Base-by-base conservation (phyloP, 2,329 filamentous ascomycete genomes). In the Cordyceps pruinosa region DNA sequence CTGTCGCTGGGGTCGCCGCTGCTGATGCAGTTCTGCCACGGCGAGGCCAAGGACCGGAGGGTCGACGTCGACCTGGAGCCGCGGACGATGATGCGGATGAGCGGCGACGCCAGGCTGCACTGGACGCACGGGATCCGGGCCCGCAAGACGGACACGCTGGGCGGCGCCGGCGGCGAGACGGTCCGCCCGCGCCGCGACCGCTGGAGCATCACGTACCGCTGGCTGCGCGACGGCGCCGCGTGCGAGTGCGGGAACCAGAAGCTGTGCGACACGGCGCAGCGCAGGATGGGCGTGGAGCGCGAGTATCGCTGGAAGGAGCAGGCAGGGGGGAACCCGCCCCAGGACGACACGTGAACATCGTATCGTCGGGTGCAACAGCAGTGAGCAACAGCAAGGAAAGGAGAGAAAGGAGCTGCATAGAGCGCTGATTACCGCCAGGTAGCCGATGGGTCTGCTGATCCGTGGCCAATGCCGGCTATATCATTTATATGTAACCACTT, bases 121-220 rank as follows among this genome's bases (percentile, higher is more conserved):
- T 82, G 78, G 78, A 81, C 78, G 13, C 80, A 83, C 61, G 77
- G 75, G 0, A 82, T 83, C 60, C 74, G 75, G 61, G 73, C 78
- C 57, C 72, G 79, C 49, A 82, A 80, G 64, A 82, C 75, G 4
- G 79, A 82, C 57, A 68, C 66, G 0, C 58, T 81, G 1, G 17
- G 67, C 0, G 78, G 81, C 60, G 78, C 80, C 1, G 17, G 67
- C 0, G 78, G 81, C 60, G 78, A 76, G 0, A 73, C 69, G 2
- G 70, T 78, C 2, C 69, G 79, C 5, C 58, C 61, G 35, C 68
- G 79, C 0, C 62, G 59, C 2, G 70, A 80, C 30, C 70, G 79
- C 7, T 82, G 79, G 79, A 82, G 79, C 62, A 72, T 82, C 44
- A 82, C 79, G 2, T 82, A 79, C 62, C 73, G 79, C 0, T 82